Base-by-base conservation (phyloP, 202 grass and related monocot species). In the Zoysia matrella region DNA sequence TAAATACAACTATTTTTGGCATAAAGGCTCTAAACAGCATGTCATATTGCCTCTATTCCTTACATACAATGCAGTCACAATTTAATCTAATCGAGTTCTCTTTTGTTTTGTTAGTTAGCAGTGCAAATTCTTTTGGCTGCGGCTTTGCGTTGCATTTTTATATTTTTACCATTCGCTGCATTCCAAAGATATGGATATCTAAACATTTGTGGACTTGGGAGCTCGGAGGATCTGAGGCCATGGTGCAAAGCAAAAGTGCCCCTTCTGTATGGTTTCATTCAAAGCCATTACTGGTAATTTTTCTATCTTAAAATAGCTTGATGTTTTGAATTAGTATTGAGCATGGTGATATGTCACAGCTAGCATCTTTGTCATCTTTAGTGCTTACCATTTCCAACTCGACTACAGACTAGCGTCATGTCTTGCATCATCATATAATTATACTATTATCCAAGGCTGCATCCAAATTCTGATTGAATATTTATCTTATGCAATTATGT, bases 131-230 rank as follows among this genome's bases (percentile, higher is more conserved):
- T 98, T 81, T 3, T 91, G 50, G 9, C 9, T 83, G 92, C 76
- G 56, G 53, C 86, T 74, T 76, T 93, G 63, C 63, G 54, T 15
- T 89, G 92, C 7, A 47, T 84, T 83, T 90, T 93, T 83, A 69
- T 98, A 86, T 93, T 94, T 77, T 3, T 89, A 49, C 95, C 95
- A 51, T 98, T 95, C 80, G 75, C 93, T 80, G 84, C 77, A 65
- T 98, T 95, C 88, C 95, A 95, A 95, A 82, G 77, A 85, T 91
- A 91, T 93, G 95, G 88, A 89, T 95, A 95, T 84, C 75, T 88
- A 8, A 98, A 93, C 77, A 93, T 98, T 72, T 95, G 95, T 12
- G n/a, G 79, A 68, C 60, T 80, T 30, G 82, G 76, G 51, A 80
- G 67, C 71, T 75, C 57, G 6, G 67, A 85, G 36, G 86, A 93